These are phyloP conservation scores for Spinacia oleracea DNA, from an alignment of 179 eudicot species.

Conservation along the genomic window DNA sequence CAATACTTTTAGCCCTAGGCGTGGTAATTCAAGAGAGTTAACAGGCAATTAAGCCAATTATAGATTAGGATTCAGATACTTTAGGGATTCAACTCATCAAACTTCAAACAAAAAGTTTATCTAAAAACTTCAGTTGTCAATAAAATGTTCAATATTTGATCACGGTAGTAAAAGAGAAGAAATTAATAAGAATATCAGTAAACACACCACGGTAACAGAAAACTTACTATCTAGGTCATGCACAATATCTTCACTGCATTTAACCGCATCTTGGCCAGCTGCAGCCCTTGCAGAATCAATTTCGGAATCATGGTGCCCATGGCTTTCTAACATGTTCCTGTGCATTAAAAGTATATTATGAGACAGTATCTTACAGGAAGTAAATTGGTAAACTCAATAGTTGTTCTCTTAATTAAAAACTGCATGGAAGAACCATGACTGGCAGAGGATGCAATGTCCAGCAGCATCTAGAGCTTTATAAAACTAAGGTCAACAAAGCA, in stretches of 20 bases:
- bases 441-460: neutral
- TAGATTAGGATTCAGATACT: neutral
- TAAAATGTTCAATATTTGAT: neutral
- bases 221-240: constrained; percentile 58
- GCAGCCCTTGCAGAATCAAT: constrained; percentile 56
- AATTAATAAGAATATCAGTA: neutral
- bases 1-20: neutral
- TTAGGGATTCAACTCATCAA: neutral
- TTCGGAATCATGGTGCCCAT: constrained; percentile 70
- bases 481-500: neutral
- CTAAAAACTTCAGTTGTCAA: neutral
- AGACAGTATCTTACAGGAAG: neutral
- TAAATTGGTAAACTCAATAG: neutral
- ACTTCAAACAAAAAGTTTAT: neutral
- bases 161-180: neutral
- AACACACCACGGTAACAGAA: neutral
- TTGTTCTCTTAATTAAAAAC: neutral
- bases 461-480: neutral
- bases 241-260: constrained; percentile 53
- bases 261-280: constrained; percentile 61
- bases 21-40: neutral
- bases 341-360: neutral
- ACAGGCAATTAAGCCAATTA: neutral
- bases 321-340: constrained; percentile 58
- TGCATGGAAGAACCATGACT: neutral